Conservation (phyloP, 78 protist species). For the Cyanophora paradoxa region DNA sequence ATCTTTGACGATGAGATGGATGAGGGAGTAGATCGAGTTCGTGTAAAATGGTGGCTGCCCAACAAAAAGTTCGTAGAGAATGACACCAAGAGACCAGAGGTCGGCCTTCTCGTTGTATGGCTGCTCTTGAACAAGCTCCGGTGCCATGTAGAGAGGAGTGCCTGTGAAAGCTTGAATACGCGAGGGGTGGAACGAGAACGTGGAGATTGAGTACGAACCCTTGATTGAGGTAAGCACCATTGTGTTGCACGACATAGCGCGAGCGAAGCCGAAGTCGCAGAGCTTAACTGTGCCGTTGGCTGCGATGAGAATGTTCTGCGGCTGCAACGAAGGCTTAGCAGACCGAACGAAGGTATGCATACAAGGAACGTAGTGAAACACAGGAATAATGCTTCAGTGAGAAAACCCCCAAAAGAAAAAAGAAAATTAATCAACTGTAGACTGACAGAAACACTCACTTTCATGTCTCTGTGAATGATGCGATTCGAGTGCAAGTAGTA, state of each 20-base stretch:
- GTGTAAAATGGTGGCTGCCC: constrained; percentile 89
- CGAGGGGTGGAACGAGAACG: not conserved
- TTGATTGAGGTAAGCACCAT: constrained; percentile 75
- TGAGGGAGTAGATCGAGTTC: constrained; percentile 57
- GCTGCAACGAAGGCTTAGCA: not conserved
- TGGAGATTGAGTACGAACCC: not conserved
- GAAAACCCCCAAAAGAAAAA: no score
- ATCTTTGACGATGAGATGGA: constrained; percentile 48
- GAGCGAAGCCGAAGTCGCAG: constrained; percentile 84
- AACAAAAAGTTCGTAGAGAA: constrained; percentile 71
- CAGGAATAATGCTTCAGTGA: no score
- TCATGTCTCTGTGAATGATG: constrained; percentile 80
- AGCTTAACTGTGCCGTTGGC: constrained; percentile 59
- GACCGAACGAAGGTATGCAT: no score
- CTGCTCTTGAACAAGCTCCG: constrained; percentile 79
- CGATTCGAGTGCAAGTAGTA: constrained; percentile 73
- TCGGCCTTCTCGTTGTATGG: constrained; percentile 87
- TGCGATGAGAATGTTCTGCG: constrained; percentile 70
- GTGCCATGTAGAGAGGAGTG: constrained; percentile 90
- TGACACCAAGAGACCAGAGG: constrained; percentile 88
- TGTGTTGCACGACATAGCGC: constrained; percentile 50
- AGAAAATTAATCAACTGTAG: no score
- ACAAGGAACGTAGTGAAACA: no score
- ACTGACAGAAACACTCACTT: no score
- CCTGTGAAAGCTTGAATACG: constrained; percentile 9